Evolutionary conservation across 768 basidiomycete species (phyloP).

Genomic region (Amanita polypyramis): DNA sequence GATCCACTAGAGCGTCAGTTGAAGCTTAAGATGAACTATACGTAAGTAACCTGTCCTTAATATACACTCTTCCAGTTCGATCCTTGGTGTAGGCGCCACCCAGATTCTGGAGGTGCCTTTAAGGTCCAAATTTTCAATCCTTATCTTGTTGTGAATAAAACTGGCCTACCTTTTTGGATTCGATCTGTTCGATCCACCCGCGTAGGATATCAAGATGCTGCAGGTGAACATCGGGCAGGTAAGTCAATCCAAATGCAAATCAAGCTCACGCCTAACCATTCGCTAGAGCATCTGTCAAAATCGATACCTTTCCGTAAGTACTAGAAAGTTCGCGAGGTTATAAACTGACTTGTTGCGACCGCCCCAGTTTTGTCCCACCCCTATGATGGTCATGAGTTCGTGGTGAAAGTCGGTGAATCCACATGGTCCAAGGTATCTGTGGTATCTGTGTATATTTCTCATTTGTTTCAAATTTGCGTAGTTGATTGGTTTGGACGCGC

Average conservation of each 20-base stretch:
- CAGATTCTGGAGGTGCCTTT: constrained; percentile 91
- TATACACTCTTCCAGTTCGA: background rate
- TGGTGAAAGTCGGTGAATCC: constrained; percentile 73
- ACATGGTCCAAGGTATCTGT: constrained; percentile 74
- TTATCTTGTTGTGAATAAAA: constrained; percentile 88
- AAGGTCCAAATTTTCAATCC: constrained; percentile 92
- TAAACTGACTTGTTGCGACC: background rate
- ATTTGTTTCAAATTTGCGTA: constrained; percentile 17
- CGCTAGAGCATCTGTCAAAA: constrained; percentile 25
- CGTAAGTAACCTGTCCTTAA: constrained; percentile 41
- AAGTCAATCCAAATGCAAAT: constrained; percentile 9
- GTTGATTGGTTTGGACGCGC: constrained; percentile 86
- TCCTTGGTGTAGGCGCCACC: constrained; percentile 44
- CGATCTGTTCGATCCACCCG: constrained; percentile 54
- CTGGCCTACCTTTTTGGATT: constrained; percentile 71
- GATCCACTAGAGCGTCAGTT: constrained; percentile 72
- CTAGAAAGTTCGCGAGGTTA: background rate
- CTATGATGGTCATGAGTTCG: constrained; percentile 72
- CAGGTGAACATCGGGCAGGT: constrained; percentile 72
- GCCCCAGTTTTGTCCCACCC: constrained; percentile 77
- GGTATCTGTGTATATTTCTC: background rate
- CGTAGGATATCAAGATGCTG: constrained; percentile 62
- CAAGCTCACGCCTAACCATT: background rate
- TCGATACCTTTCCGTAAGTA: constrained; percentile 75
- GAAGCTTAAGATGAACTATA: constrained; percentile 77